Evolutionary conservation across 2,329 filamentous ascomycete genomes (phyloP).

Genomic region (Fusarium devonianum): DNA sequence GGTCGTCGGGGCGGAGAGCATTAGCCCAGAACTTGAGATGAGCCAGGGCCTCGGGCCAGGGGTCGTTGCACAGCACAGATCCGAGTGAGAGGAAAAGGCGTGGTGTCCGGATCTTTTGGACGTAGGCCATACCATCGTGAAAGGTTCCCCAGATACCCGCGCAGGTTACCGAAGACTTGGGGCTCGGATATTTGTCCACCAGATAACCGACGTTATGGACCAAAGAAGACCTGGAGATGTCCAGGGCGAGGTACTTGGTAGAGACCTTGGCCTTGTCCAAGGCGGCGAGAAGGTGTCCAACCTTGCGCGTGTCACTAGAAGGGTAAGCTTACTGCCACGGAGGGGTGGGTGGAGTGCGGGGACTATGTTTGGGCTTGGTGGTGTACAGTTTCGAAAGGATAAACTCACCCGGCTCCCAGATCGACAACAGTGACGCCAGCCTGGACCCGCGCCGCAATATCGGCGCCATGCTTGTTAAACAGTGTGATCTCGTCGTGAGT

Average conservation of each 20-base stretch:
- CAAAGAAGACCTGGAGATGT: constrained; percentile 50
- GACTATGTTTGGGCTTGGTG: constrained; percentile 2
- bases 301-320: constrained; percentile 51
- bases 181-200: constrained; percentile 39
- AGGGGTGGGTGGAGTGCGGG: constrained; percentile 24
- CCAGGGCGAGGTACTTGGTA: constrained; percentile 50
- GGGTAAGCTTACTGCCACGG: constrained; percentile 28
- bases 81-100: constrained; percentile 52
- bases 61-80: constrained; percentile 53
- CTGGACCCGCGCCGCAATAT: constrained; percentile 44
- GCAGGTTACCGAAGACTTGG: constrained; percentile 43
- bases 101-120: constrained; percentile 42
- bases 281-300: constrained; percentile 47
- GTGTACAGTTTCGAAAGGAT: constrained; percentile 8
- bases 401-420: constrained; percentile 52
- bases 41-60: constrained; percentile 46
- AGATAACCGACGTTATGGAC: constrained; percentile 46
- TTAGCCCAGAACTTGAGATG: constrained; percentile 49
- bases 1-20: constrained; percentile 46
- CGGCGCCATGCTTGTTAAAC: constrained; percentile 46
- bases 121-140: constrained; percentile 45
- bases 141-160: constrained; percentile 53
- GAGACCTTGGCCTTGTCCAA: constrained; percentile 44
- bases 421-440: constrained; percentile 49
- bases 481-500: constrained; percentile 51